These are phyloP conservation scores for Mikania micrantha DNA, from an alignment of 129 eudicot genomes.

Conservation along the genomic window DNA sequence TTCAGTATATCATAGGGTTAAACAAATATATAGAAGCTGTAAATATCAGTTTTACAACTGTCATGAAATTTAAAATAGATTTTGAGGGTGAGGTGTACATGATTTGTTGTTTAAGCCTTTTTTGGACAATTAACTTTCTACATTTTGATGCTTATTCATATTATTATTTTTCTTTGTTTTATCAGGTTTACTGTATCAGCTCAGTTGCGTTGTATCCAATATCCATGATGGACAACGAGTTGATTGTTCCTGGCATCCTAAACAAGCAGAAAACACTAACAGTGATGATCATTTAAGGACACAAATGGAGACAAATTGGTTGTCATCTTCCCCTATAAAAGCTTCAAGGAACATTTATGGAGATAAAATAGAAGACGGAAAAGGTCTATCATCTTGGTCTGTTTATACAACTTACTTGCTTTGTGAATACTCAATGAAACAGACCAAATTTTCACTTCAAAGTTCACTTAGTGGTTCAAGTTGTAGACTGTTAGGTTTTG, in stretches of 20 bases:
- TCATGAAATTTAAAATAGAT: slow-evolving; percentile 84
- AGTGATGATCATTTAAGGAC: slow-evolving; percentile 19
- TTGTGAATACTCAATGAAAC: slow-evolving; percentile 26
- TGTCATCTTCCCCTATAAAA: slow-evolving; percentile 32
- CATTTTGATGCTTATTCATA: neutral
- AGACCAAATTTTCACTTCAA: slow-evolving; percentile 15
- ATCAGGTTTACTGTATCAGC: slow-evolving; percentile 59
- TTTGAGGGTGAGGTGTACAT: slow-evolving; percentile 93
- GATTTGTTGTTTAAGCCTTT: neutral
- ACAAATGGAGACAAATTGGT: slow-evolving; percentile 32
- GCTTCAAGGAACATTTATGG: slow-evolving; percentile 29
- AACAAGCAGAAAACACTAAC: slow-evolving; percentile 24
- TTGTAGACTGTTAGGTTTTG: slow-evolving; percentile 81
- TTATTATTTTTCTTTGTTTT: neutral
- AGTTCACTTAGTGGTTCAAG: no score
- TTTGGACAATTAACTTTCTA: neutral
- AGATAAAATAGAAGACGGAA: slow-evolving; percentile 51
- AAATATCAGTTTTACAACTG: slow-evolving; percentile 47
- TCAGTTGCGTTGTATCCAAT: slow-evolving; percentile 29
- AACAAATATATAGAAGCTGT: no score
- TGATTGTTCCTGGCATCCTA: slow-evolving; percentile 22
- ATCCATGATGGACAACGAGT: slow-evolving; percentile 42
- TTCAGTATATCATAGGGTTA: slow-evolving; percentile 82
- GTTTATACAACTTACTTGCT: slow-evolving; percentile 37
- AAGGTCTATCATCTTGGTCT: no score